A percentile compares a stretch with the other conserved stretches of the same genome.
These are phyloP conservation scores for Nemania bipapillata DNA, from an alignment of 2,329 filamentous ascomycete species.

Conservation along the genomic window DNA sequence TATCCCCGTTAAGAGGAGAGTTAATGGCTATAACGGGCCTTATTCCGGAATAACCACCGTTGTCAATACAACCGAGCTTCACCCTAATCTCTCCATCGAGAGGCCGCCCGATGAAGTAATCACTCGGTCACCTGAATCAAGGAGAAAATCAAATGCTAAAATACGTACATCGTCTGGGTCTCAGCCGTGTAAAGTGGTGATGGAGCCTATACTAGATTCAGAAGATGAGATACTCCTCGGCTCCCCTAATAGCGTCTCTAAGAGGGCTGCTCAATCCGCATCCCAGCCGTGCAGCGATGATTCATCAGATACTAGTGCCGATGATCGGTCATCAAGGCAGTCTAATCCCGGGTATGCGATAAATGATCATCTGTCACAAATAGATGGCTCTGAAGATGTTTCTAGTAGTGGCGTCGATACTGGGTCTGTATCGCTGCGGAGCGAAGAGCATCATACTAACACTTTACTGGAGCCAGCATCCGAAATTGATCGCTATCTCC, in stretches of 20 bases:
- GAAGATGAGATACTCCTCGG: slow-evolving; percentile 39
- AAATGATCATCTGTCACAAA: slow-evolving; percentile 37
- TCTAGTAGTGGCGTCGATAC: slow-evolving; percentile 40
- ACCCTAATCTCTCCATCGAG: slow-evolving; percentile 20
- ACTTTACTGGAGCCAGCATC: slow-evolving; percentile 36
- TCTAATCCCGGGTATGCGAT: slow-evolving; percentile 23
- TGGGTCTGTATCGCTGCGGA: slow-evolving; percentile 39
- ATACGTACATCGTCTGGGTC: slow-evolving; percentile 49
- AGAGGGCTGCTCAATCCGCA: slow-evolving; percentile 41
- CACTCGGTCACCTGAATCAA: slow-evolving; percentile 41
- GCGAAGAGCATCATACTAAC: slow-evolving; percentile 41
- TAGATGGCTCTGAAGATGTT: slow-evolving; percentile 44
- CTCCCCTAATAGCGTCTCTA: slow-evolving; percentile 44
- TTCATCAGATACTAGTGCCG: slow-evolving; percentile 35
- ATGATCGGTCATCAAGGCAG: slow-evolving; percentile 34
- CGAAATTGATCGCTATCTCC: slow-evolving; percentile 56
- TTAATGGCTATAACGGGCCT: slow-evolving; percentile 28
- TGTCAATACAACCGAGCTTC: slow-evolving; percentile 34
- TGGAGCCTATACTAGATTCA: slow-evolving; percentile 44
- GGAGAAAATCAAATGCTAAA: slow-evolving; percentile 47
- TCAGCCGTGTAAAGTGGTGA: slow-evolving; percentile 40
- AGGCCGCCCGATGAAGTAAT: slow-evolving; percentile 27
- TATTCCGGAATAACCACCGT: slow-evolving; percentile 29
- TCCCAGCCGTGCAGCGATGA: slow-evolving; percentile 41
- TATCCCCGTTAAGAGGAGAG: slow-evolving; percentile 5